These are phyloP conservation scores for Chytridium lagenaria DNA, from an alignment of 371 early-diverging fungal species.

Conservation along the genomic window DNA sequence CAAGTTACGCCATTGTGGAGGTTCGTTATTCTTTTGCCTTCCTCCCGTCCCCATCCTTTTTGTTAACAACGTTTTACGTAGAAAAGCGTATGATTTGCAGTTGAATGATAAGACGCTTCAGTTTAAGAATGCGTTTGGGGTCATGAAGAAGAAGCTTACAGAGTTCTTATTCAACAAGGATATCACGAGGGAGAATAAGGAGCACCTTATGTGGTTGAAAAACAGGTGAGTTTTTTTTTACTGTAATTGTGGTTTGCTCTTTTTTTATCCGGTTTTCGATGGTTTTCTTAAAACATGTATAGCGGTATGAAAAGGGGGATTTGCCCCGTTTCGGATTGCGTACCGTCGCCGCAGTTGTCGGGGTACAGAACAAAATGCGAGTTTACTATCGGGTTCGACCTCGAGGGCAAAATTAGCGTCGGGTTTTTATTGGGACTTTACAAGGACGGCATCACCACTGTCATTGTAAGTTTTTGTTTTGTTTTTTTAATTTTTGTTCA, in stretches of 20 bases:
- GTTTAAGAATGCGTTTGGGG: constrained; percentile 35
- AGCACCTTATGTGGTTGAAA: constrained; percentile 28
- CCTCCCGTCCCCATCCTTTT: constrained; percentile 26
- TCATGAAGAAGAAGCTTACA: constrained; percentile 32
- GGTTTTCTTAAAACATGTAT: neutral
- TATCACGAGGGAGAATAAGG: constrained; percentile 28
- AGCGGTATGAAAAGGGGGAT: constrained; percentile 27
- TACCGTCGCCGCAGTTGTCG: constrained; percentile 68
- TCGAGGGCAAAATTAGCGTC: constrained; percentile 62
- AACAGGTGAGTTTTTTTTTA: constrained; percentile 20
- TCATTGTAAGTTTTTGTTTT: constrained; percentile 43
- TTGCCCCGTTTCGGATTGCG: constrained; percentile 56
- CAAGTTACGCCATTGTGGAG: constrained; percentile 77
- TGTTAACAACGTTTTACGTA: neutral
- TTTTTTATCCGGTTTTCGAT: neutral
- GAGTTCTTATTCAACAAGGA: constrained; percentile 39
- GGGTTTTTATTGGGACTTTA: constrained; percentile 78
- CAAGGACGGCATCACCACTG: constrained; percentile 65
- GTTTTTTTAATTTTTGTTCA: neutral
- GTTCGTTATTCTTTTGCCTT: constrained; percentile 41
- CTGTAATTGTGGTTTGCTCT: constrained; percentile 16
- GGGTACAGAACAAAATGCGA: constrained; percentile 86
- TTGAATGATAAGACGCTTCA: constrained; percentile 39
- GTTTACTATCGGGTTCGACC: constrained; percentile 73
- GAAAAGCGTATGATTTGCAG: constrained; percentile 52